Evolutionary conservation across 331 rosid genomes (phyloP).

Genomic region (Spiraea crenata): DNA sequence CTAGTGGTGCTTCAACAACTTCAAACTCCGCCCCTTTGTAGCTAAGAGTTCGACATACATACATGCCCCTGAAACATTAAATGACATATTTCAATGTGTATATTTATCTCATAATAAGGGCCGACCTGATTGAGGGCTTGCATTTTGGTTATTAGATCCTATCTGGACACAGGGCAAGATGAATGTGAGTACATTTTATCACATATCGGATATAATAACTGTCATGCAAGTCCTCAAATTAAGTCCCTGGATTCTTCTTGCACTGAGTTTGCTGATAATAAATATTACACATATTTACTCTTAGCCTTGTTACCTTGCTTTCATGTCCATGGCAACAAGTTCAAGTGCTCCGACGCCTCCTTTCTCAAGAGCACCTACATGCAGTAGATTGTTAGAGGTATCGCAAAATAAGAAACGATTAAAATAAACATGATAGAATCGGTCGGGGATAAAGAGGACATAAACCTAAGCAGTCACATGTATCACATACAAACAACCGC

Average conservation of each 20-base stretch:
- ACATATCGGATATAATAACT: not conserved
- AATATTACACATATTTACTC: not conserved
- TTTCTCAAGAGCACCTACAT: constrained; percentile 86
- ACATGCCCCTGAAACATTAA: constrained; percentile 84
- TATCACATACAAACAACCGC: not conserved
- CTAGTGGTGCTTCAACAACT: constrained; percentile 84
- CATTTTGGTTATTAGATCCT: constrained; percentile 2
- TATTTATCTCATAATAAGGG: constrained; percentile 5
- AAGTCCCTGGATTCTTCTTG: constrained; percentile 3
- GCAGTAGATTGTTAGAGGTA: constrained; percentile 5
- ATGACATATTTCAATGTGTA: not conserved
- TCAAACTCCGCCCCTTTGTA: constrained; percentile 90
- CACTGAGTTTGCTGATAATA: not conserved
- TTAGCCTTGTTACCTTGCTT: constrained; percentile 74
- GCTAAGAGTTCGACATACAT: constrained; percentile 94
- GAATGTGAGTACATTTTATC: not conserved
- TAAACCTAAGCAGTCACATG: not conserved
- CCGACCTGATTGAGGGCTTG: constrained; percentile 4
- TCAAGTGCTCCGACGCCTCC: constrained; percentile 99
- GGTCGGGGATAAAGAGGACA: not conserved
- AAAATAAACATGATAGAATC: not conserved
- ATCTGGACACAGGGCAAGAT: not conserved
- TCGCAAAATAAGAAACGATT: too few species aligned
- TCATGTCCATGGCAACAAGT: constrained; percentile 99
- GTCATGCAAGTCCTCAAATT: not conserved